These are phyloP conservation scores for Castanea sativa DNA, from an alignment of 306 rosid species.

Conservation along the genomic window DNA sequence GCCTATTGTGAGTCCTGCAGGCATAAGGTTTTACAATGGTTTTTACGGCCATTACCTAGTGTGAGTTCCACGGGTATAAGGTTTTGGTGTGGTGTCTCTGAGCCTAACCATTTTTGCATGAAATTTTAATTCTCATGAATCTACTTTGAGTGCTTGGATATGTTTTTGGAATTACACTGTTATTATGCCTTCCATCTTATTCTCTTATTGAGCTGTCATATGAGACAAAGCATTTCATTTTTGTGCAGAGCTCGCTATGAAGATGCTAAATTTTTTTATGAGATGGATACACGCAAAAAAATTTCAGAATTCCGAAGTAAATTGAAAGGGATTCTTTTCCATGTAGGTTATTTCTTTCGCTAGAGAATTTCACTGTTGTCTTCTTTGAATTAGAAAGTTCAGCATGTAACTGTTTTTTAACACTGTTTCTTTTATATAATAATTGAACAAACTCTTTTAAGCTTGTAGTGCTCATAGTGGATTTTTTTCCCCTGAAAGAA, in stretches of 20 bases:
- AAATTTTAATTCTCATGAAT: background rate
- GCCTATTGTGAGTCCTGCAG: background rate
- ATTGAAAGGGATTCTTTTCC: conserved; percentile 82
- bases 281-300: conserved; percentile 68
- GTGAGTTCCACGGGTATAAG: background rate
- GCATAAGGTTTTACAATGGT: background rate
- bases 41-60: background rate
- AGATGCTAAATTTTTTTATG: conserved; percentile 96
- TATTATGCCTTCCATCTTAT: conserved; percentile 6
- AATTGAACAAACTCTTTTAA: background rate
- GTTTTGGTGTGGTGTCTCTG: background rate
- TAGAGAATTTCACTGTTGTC: background rate
- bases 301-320: conserved; percentile 70
- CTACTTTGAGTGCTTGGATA: background rate
- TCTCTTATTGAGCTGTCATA: conserved; percentile 12
- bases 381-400: conserved; percentile 16
- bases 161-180: background rate
- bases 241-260: conserved; percentile 91
- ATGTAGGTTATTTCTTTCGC: conserved; percentile 49
- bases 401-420: conserved; percentile 4
- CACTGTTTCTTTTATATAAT: background rate
- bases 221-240: conserved; percentile 2
- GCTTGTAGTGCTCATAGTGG: background rate
- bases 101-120: background rate
- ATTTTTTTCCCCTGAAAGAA: background rate